phyloP scores from a whole-genome alignment of 345 rosid species.

The Theobroma cacao region DNA sequence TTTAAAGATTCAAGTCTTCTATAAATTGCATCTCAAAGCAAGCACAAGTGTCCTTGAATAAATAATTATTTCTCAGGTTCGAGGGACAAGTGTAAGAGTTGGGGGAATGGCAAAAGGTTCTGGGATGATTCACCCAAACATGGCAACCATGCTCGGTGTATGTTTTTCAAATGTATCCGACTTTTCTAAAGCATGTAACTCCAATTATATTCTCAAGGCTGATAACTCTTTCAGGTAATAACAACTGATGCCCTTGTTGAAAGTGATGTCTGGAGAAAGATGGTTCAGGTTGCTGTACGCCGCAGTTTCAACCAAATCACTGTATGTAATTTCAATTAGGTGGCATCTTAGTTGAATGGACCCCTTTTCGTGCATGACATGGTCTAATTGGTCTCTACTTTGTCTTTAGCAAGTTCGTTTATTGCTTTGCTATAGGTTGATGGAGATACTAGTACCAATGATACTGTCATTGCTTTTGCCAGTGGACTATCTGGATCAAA shows the following conservation, averaged over 20 bases:
- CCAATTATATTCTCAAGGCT: slow-evolving; percentile 4
- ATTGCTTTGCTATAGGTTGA: slow-evolving; percentile 62
- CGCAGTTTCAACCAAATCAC: slow-evolving; percentile 98
- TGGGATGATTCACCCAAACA: slow-evolving; percentile 98
- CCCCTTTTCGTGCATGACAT: neutral
- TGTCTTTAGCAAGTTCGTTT: slow-evolving; percentile 5
- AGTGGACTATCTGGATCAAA: slow-evolving; percentile 85
- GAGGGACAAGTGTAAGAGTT: slow-evolving; percentile 59
- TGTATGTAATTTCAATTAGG: slow-evolving; percentile 38
- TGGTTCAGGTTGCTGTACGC: slow-evolving; percentile 79
- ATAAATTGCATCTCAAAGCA: neutral
- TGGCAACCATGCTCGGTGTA: slow-evolving; percentile 98
- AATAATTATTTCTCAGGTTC: slow-evolving; percentile 52
- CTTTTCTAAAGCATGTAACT: slow-evolving; percentile 2
- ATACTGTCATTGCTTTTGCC: slow-evolving; percentile 76
- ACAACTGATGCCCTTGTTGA: slow-evolving; percentile 86
- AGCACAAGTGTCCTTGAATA: neutral
- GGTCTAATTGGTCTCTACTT: neutral
- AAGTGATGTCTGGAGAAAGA: slow-evolving; percentile 88
- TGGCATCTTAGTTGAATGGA: neutral
- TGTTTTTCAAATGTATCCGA: slow-evolving; percentile 28
- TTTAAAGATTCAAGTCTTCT: slow-evolving; percentile 2
- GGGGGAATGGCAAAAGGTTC: slow-evolving; percentile 99
- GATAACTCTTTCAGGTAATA: slow-evolving; percentile 60
- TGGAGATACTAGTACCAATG: slow-evolving; percentile 96